Base-by-base conservation (phyloP, 352 stramenopile genomes). In the Pilasporangium apinafurcum region DNA sequence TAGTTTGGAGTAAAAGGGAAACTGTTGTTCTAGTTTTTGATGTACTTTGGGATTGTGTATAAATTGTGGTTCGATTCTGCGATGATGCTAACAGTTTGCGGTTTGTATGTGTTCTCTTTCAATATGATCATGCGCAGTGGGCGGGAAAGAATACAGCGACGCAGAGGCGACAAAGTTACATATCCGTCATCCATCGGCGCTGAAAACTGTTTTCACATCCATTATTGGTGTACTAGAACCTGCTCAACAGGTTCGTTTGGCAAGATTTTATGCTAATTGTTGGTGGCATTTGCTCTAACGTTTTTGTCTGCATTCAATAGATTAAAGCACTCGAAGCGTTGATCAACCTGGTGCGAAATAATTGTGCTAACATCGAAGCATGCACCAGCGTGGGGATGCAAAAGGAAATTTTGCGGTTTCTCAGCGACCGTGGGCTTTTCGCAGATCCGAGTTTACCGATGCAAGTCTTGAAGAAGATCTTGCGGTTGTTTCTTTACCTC, bases 341-440 rank as follows among this genome's bases (percentile, higher is more conserved):
- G 31, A 84, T 89, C 42, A 83, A 76, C 29, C 72, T 92, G 36
- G 75, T 90, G 32, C 75, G 68, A 22, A 84, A 68, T 49, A 86
- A 65, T 49, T 91, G 75, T 48, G 62, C 68, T 26, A 92, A 89
- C 48, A 68, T 87, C 14, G 77, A 92, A 31, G 68, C 74, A 16
- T 90, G 77, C 39, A 80, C 65, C 18, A 73, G 68, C 34, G 72
- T 66, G n/a, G 76, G 74, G 0, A 55, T 92, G 14, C 80, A 87
- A 39, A 66, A 64, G n/a, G 67, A 83, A n/a, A 80, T 90, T 32
- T 41, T 92, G 16, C 36, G 49, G 17, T 92, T 89, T 39, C 53
- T 92, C 5, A 86, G 73, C 36, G 67, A 85, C 37, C 65, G 72
- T 18, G 80, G 63, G 6, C 54, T 92, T 10, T 89, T 85, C 45